Evolutionary conservation across 1,284 basidiomycete species (phyloP).

Genomic region (Moesziomyces globuligerus): DNA sequence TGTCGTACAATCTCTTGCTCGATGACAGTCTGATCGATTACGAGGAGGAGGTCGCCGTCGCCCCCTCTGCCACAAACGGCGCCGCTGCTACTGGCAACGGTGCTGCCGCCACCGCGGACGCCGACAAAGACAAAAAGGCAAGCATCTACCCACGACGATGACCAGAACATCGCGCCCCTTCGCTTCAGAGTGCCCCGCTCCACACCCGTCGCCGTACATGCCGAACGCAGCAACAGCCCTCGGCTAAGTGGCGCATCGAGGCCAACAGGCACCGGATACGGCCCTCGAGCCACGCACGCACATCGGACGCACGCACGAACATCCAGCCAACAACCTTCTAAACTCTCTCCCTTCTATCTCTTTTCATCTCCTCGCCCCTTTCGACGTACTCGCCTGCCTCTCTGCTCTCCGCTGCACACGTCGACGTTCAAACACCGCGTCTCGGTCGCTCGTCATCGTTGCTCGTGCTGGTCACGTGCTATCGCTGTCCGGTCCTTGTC

Average conservation of each 20-base stretch:
- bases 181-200: background rate
- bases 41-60: conserved; percentile 66
- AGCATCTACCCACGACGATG: conserved; percentile 37
- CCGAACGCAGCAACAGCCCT: no score
- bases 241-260: no score
- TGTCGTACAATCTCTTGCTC: background rate
- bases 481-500: background rate
- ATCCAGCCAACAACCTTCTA: conserved; percentile 19
- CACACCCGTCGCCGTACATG: no score
- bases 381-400: background rate
- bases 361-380: background rate
- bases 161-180: conserved; percentile 11
- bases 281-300: conserved; percentile 14
- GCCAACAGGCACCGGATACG: no score
- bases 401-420: no score
- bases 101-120: conserved; percentile 51
- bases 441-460: no score
- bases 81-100: conserved; percentile 52
- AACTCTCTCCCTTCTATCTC: conserved; percentile 52
- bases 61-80: conserved; percentile 54
- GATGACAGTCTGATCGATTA: conserved; percentile 66
- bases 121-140: conserved; percentile 65
- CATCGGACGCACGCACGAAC: conserved; percentile 11
- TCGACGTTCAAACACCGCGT: no score
- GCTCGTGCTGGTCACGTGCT: no score